phyloP scores from a whole-genome alignment of 1,139 yeast species.

The Saccharomyces pastorianus region DNA sequence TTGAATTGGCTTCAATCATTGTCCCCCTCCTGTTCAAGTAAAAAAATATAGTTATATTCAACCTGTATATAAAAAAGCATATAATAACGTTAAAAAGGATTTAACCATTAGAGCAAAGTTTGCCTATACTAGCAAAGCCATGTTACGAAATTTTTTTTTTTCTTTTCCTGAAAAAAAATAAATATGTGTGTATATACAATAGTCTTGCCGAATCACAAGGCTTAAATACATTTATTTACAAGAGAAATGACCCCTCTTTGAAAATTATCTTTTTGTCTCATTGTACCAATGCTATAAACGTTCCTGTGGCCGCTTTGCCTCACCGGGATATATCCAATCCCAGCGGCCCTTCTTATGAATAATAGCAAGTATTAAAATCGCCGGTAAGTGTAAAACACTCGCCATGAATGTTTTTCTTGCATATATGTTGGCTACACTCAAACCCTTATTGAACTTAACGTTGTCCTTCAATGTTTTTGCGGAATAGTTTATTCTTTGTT shows the following conservation, averaged over 20 bases:
- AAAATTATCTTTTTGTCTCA: not conserved
- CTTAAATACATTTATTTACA: not conserved
- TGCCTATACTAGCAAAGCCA: too few relatives aligned
- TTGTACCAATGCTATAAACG: not conserved
- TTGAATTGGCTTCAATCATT: too few relatives aligned
- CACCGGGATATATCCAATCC: slow-evolving; percentile 51
- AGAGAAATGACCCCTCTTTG: not conserved
- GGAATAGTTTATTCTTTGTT: slow-evolving; percentile 53
- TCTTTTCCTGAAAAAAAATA: not conserved
- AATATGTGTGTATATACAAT: not conserved
- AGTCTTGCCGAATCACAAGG: not conserved
- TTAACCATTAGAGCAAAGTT: too few relatives aligned
- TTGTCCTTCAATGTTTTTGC: slow-evolving; percentile 27
- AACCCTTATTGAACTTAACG: slow-evolving; percentile 45
- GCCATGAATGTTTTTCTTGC: slow-evolving; percentile 91
- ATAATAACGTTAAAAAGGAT: not conserved
- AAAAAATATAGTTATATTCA: not conserved
- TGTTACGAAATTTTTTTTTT: not conserved
- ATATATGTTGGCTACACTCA: slow-evolving; percentile 49
- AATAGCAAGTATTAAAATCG: slow-evolving; percentile 82
- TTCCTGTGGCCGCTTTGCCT: not conserved
- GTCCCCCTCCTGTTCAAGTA: slow-evolving; percentile 24
- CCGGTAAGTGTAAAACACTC: slow-evolving; percentile 90
- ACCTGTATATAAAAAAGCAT: not conserved
- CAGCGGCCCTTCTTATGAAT: slow-evolving; percentile 91